These are phyloP conservation scores for Colletotrichum sp. DNA, from an alignment of 2,329 filamentous ascomycete genomes.

Conservation along the genomic window DNA sequence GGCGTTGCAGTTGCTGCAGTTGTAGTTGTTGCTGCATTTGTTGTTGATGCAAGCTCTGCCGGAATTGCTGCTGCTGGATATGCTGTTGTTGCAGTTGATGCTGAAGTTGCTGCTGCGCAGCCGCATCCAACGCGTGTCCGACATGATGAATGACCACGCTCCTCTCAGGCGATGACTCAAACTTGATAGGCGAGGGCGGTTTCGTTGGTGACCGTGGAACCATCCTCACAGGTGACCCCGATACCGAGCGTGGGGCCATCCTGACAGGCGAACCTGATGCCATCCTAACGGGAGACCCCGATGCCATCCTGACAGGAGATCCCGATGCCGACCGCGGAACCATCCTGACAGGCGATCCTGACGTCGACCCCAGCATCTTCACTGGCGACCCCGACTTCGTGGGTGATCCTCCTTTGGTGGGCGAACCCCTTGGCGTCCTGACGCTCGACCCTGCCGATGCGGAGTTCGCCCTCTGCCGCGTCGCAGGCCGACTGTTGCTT, in stretches of 20 bases:
- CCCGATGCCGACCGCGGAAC: background rate
- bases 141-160: background rate
- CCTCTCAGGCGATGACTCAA: background rate
- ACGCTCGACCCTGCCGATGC: conserved; percentile 22
- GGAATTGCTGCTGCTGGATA: background rate
- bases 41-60: background rate
- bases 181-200: background rate
- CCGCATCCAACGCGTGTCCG: background rate
- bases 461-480: conserved; percentile 34
- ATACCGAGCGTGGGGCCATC: background rate
- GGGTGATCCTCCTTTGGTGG: background rate
- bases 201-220: background rate
- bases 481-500: conserved; percentile 30
- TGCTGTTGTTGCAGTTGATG: background rate
- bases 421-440: conserved; percentile 3
- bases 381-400: background rate
- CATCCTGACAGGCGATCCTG: background rate
- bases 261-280: background rate
- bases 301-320: background rate
- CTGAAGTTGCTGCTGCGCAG: background rate
- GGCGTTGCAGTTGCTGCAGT: background rate
- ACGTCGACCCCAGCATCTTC: background rate
- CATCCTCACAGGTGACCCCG: background rate
- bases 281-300: too few species aligned
- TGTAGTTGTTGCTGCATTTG: background rate